Base-by-base conservation (phyloP, 805 yeast genomes). In the Peterozyma toletana region DNA sequence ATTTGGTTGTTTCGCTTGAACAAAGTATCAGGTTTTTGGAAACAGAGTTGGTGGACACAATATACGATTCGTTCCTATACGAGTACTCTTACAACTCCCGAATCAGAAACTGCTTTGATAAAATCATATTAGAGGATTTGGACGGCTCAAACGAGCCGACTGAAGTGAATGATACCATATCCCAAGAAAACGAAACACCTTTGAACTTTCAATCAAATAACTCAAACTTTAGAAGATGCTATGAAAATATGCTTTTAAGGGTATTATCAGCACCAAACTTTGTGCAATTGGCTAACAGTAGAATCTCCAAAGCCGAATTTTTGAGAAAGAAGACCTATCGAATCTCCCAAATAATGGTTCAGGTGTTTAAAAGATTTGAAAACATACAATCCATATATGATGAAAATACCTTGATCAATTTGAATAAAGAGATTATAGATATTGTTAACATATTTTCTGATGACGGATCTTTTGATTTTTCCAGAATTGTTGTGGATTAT, bases 231-330 rank as follows among this genome's bases (percentile, higher is more conserved):
- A 38, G 18, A 11, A 16, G 18, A 21, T 30, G 33, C 29, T 43
- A 43, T 30, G 43, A 38, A 9, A 39, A n/a, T 21, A 34, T 43
- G 37, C 7, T 39, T 13, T 40, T 35, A 31, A 21, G 17, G 13
- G 46, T 21, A 2, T 16, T 38, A 1, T 9, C 39, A 15, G 30
- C 31, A 11, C 38, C 38, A 9, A 21, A 21, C 27, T 21, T 21
- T 21, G 27, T 21, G 27, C 27, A 21, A 7, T 21, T 21, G 27
- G 27, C 27, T 21, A 21, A 21, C 7, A 21, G 27, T 21, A 21
- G 7, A 7, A 21, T 21, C 27, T 5, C 27, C 27, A 21, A 21
- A 21, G 27, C 27, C 4, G 27, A 21, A 21, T 21, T 21, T 21
- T 21, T 21, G 27, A 37, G 35, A 11, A 27, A 34, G 16, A 33